Conservation (phyloP, 768 basidiomycete genomes). For the Suillus plorans region DNA sequence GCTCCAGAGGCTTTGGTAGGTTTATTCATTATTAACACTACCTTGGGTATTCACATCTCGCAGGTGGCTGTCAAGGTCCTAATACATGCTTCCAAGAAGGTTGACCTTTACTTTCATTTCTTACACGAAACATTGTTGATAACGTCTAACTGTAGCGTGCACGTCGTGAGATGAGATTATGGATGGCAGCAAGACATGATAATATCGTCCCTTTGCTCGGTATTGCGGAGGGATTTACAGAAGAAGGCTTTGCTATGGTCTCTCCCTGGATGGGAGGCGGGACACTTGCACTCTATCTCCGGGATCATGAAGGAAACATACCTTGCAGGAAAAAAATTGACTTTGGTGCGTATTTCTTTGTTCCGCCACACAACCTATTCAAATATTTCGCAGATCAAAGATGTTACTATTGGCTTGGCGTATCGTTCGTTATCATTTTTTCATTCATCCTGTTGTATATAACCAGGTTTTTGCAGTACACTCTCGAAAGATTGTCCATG, state of each 20-base stretch:
- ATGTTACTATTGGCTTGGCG: background rate
- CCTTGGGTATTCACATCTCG: background rate
- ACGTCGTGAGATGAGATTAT: conserved; percentile 22
- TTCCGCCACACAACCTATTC: background rate
- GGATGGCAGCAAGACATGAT: conserved; percentile 18
- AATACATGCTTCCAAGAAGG: background rate
- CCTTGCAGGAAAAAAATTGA: conserved; percentile 10
- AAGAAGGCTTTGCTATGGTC: conserved; percentile 19
- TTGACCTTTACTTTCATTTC: background rate
- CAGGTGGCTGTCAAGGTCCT: background rate
- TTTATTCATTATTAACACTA: background rate
- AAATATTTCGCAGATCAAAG: background rate
- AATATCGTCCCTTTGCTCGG: conserved; percentile 23
- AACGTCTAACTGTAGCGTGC: conserved; percentile 11
- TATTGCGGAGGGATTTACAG: conserved; percentile 14
- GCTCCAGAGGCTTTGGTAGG: background rate
- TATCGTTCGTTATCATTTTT: background rate
- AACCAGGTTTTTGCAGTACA: background rate
- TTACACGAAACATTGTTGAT: background rate
- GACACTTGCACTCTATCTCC: conserved; percentile 14
- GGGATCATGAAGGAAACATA: conserved; percentile 1
- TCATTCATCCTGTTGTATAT: background rate
- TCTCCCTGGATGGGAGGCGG: conserved; percentile 20
- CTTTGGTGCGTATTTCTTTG: conserved; percentile 11
- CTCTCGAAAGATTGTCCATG: background rate